phyloP scores from a whole-genome alignment of 202 grass and related monocot genomes.

The Brachypodium distachyon region DNA sequence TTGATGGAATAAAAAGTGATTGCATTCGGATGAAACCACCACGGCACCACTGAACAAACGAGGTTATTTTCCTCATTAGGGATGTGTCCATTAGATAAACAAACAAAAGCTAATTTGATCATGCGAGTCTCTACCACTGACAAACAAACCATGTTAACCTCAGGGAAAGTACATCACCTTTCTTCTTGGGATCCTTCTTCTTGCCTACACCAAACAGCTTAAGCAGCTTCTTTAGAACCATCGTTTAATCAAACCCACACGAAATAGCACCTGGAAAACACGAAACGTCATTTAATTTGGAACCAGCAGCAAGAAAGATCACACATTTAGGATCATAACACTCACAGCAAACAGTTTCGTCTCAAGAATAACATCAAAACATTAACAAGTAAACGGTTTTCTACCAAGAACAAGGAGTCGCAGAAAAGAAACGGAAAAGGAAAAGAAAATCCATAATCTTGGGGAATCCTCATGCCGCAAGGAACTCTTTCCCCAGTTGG shows the following conservation, averaged over 20 bases:
- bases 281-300: background rate
- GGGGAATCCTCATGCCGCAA: constrained; percentile 29
- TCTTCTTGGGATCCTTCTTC: constrained; percentile 38
- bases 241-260: constrained; percentile 5
- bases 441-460: background rate
- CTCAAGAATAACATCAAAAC: too few relatives aligned
- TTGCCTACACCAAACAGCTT: constrained; percentile 27
- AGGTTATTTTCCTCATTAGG: background rate
- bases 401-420: background rate
- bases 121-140: background rate
- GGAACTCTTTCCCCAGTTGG: background rate
- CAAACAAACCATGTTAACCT: background rate
- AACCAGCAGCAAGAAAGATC: background rate
- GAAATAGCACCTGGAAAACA: constrained; percentile 3
- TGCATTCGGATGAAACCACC: background rate
- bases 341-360: too few relatives aligned
- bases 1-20: background rate
- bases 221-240: constrained; percentile 38
- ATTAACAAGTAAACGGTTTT: background rate
- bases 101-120: background rate
- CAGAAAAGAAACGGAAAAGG: too few relatives aligned
- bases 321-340: background rate
- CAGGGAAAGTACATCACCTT: constrained; percentile 13
- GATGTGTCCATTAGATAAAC: background rate
- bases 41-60: background rate